A percentile compares a stretch with the other conserved stretches of the same genome.
Conservation (phyloP, 495 filamentous ascomycete genomes). For the Aspergillus asperescens region DNA sequence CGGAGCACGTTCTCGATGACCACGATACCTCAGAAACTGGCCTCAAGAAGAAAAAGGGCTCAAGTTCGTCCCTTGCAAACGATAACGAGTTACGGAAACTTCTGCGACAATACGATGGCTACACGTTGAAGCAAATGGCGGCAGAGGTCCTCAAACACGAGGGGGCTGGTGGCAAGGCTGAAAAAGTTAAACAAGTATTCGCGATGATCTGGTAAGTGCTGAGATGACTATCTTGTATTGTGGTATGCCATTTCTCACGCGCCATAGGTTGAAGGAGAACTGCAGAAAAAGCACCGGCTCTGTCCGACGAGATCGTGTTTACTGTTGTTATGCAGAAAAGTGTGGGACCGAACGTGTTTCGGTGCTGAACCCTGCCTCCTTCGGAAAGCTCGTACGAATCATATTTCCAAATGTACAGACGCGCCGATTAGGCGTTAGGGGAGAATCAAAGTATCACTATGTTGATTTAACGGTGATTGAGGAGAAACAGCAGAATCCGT, state of each 20-base stretch:
- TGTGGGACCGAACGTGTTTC: conserved; percentile 91
- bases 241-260: conserved; percentile 13
- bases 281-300: conserved; percentile 77
- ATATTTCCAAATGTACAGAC: conserved; percentile 94
- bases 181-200: conserved; percentile 93
- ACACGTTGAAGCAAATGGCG: conserved; percentile 76
- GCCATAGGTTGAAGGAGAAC: conserved; percentile 69
- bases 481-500: conserved; percentile 42
- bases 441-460: conserved; percentile 98
- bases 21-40: conserved; percentile 60
- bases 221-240: background rate
- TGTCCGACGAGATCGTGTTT: conserved; percentile 87
- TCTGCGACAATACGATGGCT: conserved; percentile 67
- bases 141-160: conserved; percentile 67
- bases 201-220: conserved; percentile 91
- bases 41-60: conserved; percentile 58
- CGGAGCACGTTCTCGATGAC: conserved; percentile 58
- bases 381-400: conserved; percentile 93
- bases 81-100: conserved; percentile 88
- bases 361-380: conserved; percentile 90
- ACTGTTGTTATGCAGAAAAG: conserved; percentile 83
- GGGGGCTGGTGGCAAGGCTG: conserved; percentile 68
- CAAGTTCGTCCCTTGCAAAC: conserved; percentile 73
- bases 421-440: conserved; percentile 81
- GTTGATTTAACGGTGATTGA: conserved; percentile 71